A percentile compares a stretch with the other conserved stretches of the same genome.
Evolutionary conservation across 1,284 basidiomycete species (phyloP).

Genomic region (Ganoderma sinense): DNA sequence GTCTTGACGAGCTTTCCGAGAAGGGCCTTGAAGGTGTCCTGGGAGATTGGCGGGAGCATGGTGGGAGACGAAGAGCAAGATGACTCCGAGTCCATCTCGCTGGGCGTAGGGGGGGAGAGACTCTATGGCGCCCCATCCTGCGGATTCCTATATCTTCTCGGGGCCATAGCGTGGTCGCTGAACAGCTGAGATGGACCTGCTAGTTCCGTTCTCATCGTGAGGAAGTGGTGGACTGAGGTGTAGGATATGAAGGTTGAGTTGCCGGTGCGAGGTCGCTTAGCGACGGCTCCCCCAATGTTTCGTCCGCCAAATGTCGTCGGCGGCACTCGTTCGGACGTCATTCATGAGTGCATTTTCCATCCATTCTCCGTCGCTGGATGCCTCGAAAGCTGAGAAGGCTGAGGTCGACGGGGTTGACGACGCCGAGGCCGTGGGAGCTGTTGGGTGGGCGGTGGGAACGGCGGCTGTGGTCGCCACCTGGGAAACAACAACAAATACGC

Average conservation of each 20-base stretch:
- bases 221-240: background rate
- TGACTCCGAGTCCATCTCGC: constrained; percentile 22
- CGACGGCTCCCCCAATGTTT: background rate
- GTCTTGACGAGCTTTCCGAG: constrained; percentile 80
- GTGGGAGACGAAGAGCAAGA: constrained; percentile 19
- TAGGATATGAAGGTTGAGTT: background rate
- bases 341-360: background rate
- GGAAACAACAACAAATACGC: constrained; percentile 40
- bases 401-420: background rate
- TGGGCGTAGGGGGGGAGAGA: background rate
- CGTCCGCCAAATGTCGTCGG: background rate
- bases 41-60: constrained; percentile 36
- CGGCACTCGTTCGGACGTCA: background rate
- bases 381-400: background rate
- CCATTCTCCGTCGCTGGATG: background rate
- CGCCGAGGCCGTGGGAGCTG: constrained; percentile 3
- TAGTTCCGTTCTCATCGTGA: constrained; percentile 21
- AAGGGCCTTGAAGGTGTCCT: constrained; percentile 78
- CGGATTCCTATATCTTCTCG: constrained; percentile 10
- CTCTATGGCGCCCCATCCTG: background rate
- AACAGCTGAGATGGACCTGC: constrained; percentile 1
- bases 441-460: constrained; percentile 16
- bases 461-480: constrained; percentile 21
- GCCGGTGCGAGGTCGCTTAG: background rate
- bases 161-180: background rate